Evolutionary conservation across 495 filamentous ascomycete genomes (phyloP).

Genomic region (Emericellopsis terricola): DNA sequence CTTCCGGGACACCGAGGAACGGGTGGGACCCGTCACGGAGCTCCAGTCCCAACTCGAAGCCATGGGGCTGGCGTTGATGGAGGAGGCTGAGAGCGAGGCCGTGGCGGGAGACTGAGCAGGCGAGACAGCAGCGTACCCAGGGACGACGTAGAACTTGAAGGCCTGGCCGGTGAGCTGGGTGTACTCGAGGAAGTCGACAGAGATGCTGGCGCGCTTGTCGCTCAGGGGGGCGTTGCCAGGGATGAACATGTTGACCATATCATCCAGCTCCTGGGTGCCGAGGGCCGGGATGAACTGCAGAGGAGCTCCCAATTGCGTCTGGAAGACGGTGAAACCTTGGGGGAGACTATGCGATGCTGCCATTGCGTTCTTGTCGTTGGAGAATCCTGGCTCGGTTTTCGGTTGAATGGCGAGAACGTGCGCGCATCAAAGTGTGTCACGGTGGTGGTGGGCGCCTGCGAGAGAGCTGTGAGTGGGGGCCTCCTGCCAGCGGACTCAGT

Average conservation of each 20-base stretch:
- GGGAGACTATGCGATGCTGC: not conserved
- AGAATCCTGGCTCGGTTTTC: no score
- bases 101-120: conserved; percentile 14
- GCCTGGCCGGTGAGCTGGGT: conserved; percentile 21
- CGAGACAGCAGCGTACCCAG: conserved; percentile 16
- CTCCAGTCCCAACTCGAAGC: conserved; percentile 20
- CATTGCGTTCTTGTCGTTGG: not conserved
- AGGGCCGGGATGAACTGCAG: conserved; percentile 35
- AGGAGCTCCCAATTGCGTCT: conserved; percentile 27
- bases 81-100: conserved; percentile 1
- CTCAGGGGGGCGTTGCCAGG: conserved; percentile 27
- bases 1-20: conserved; percentile 4
- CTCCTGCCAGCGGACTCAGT: no score
- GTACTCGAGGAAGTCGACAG: conserved; percentile 34
- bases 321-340: conserved; percentile 29
- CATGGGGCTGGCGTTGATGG: conserved; percentile 11
- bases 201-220: conserved; percentile 33
- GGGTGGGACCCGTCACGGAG: not conserved
- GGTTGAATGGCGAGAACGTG: no score
- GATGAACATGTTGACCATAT: conserved; percentile 31
- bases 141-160: conserved; percentile 33
- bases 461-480: no score
- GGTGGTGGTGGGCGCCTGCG: no score
- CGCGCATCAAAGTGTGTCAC: no score
- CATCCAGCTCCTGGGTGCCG: conserved; percentile 32